Evolutionary conservation across 2,329 filamentous ascomycete genomes (phyloP), one percentile per base, ranked within the genome.

Genomic region (Elsinoe perseae): DNA sequence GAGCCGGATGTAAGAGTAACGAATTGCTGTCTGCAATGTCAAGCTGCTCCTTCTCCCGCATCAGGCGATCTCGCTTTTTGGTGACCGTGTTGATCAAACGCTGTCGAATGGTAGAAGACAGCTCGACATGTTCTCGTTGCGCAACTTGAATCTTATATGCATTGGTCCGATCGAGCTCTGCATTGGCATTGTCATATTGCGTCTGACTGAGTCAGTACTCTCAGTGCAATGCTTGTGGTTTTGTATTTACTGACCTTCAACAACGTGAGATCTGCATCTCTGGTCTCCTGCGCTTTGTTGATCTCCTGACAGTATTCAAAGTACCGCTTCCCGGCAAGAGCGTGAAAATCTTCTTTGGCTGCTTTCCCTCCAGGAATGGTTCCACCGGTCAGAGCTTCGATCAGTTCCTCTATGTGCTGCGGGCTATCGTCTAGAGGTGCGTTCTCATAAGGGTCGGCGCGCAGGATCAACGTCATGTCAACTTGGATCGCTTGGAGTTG

Each of bases 401-500:
- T 80, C 65, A 86, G 72, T 62, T 83, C 81, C 53, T 79, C 77
- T 60, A 90, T 83, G 57, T 87, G 81, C 60, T 89, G 85, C 46
- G 78, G 74, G 20, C 72, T 73, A 61, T 85, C 82, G 12, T 80
- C 80, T 56, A 95, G 77, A 50, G 88, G 83, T 59, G 82, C 80
- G 59, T 83, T 77, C 30, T 63, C 59, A 69, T 95, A 95, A 0
- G 88, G 86, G 65, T 95, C 86, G 54, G 93, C 87, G 63, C 87
- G 84, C 69, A 89, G 84, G 62, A 95, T 89, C 44, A 95, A 79
- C 58, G 82, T 88, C 73, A 91, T 90, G 70, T 95, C 91, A 61
- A 89, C 84, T 72, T 96, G 91, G n/a, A 96, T 83, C 62, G 89
- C 89, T 65, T 93, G 86, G 1, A 96, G 80, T 71, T 96, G 89